These are phyloP conservation scores for Starmera caribaea DNA, from an alignment of 805 yeast species.

Conservation along the genomic window DNA sequence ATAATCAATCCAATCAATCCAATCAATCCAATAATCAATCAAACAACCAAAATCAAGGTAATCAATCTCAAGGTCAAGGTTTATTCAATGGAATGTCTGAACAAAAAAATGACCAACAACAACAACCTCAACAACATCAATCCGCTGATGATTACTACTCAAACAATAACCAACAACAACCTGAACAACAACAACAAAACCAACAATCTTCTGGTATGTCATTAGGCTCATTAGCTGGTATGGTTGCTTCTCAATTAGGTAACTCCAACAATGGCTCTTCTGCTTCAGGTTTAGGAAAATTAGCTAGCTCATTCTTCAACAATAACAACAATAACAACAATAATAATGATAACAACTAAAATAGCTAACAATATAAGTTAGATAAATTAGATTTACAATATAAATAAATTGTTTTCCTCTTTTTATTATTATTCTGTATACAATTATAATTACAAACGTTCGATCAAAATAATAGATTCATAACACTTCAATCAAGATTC, in stretches of 20 bases:
- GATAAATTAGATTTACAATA: no score
- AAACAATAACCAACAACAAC: background rate
- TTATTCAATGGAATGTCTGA: no score
- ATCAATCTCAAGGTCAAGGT: background rate
- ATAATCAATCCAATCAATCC: no score
- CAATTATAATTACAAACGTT: no score
- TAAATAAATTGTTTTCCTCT: no score
- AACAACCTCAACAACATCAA: no score
- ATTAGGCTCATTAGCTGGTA: no score
- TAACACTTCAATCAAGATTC: conserved; percentile 5
- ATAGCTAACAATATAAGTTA: background rate
- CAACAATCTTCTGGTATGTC: background rate
- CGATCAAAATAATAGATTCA: no score
- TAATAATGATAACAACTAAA: background rate
- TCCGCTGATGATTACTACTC: no score
- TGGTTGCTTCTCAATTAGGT: background rate
- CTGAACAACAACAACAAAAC: conserved; percentile 3
- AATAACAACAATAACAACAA: background rate
- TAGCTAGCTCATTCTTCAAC: background rate
- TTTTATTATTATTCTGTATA: no score
- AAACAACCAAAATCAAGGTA: background rate
- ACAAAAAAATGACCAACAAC: no score
- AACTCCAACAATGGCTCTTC: background rate
- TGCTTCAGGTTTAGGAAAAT: background rate
- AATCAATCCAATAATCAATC: background rate